phyloP scores from a whole-genome alignment of 2,329 filamentous ascomycete genomes.

The Ascochyta koolunga region DNA sequence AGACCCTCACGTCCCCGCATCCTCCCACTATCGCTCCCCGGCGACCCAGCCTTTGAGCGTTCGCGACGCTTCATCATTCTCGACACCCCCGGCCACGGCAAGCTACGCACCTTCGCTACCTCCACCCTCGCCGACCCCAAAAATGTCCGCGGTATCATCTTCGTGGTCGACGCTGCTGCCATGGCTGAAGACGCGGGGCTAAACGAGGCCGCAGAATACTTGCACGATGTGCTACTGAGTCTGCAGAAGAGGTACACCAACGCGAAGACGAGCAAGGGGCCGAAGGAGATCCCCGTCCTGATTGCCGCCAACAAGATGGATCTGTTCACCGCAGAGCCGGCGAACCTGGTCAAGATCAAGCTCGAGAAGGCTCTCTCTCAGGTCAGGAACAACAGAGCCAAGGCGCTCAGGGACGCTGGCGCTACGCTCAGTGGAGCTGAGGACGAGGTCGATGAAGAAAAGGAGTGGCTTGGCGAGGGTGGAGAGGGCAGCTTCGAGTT shows the following conservation, averaged over 20 bases:
- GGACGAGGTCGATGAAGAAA: constrained; percentile 67
- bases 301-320: constrained; percentile 95
- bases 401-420: constrained; percentile 81
- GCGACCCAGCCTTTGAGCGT: constrained; percentile 63
- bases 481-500: constrained; percentile 81
- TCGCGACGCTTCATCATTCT: constrained; percentile 74
- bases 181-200: constrained; percentile 57
- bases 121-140: constrained; percentile 55
- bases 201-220: constrained; percentile 77
- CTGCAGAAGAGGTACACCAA: constrained; percentile 75
- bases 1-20: constrained; percentile 61
- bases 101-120: constrained; percentile 77
- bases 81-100: constrained; percentile 95
- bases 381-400: constrained; percentile 75
- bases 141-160: constrained; percentile 74
- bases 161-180: constrained; percentile 81
- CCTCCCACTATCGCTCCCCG: constrained; percentile 69
- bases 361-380: constrained; percentile 82
- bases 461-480: constrained; percentile 79
- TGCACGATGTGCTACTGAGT: constrained; percentile 85
- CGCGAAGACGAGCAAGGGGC: constrained; percentile 62
- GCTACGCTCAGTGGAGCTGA: constrained; percentile 67
- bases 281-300: constrained; percentile 72
- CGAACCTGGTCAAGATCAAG: constrained; percentile 72
- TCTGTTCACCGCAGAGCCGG: constrained; percentile 88